Evolutionary conservation across 2,329 filamentous ascomycete species (phyloP).

Genomic region (Neonectria faginata): DNA sequence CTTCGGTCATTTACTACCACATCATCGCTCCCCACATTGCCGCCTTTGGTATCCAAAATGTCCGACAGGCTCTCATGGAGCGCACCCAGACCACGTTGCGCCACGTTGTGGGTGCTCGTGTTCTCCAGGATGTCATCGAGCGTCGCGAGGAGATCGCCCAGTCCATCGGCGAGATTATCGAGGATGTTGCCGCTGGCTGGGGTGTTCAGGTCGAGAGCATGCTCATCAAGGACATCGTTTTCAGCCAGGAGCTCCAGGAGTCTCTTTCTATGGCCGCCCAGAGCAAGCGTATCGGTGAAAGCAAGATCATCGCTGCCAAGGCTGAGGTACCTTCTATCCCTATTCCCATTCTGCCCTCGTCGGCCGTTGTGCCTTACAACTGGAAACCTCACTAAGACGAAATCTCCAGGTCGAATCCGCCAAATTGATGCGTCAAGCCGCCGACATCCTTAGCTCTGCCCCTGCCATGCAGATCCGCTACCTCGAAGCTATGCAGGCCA

Average conservation of each 20-base stretch:
- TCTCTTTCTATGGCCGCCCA: slow-evolving; percentile 98
- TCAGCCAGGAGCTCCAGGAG: slow-evolving; percentile 94
- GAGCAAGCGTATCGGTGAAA: slow-evolving; percentile 97
- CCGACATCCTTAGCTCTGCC: slow-evolving; percentile 90
- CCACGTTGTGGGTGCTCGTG: slow-evolving; percentile 94
- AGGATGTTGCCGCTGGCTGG: slow-evolving; percentile 93
- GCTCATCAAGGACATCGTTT: slow-evolving; percentile 99
- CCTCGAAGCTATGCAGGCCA: slow-evolving; percentile 97
- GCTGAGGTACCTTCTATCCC: slow-evolving; percentile 71
- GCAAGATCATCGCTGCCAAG: slow-evolving; percentile 96
- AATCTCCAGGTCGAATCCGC: slow-evolving; percentile 79
- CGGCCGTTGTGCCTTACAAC: not conserved
- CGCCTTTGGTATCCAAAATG: slow-evolving; percentile 94
- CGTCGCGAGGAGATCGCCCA: slow-evolving; percentile 96
- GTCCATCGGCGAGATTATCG: slow-evolving; percentile 96
- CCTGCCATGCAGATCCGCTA: slow-evolving; percentile 99
- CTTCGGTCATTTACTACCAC: slow-evolving; percentile 99
- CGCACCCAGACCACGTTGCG: slow-evolving; percentile 97
- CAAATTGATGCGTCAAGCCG: slow-evolving; percentile 92
- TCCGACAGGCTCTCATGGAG: slow-evolving; percentile 95
- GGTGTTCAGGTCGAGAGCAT: slow-evolving; percentile 97
- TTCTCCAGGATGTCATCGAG: slow-evolving; percentile 98
- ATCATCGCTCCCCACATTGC: slow-evolving; percentile 96
- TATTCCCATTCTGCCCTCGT: not conserved
- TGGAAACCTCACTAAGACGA: not conserved